Evolutionary conservation across 1,284 basidiomycete genomes (phyloP).

Genomic region (Irpex sp.): DNA sequence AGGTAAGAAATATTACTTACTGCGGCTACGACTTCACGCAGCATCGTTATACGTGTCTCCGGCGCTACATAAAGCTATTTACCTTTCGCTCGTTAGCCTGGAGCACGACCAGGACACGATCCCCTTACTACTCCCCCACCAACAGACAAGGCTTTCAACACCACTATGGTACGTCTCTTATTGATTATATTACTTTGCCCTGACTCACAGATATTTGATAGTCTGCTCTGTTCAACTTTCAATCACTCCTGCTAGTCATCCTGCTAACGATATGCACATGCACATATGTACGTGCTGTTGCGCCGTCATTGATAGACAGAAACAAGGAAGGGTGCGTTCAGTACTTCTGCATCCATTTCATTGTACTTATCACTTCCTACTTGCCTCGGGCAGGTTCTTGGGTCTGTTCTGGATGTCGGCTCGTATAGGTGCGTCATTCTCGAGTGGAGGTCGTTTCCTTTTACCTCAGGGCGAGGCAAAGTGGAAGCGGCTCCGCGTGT

Average conservation of each 20-base stretch:
- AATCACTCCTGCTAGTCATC: conserved; percentile 91
- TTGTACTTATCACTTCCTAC: neutral
- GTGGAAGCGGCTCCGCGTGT: neutral
- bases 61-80: too few species aligned
- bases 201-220: conserved; percentile 28
- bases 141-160: neutral
- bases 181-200: neutral
- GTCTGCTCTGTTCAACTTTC: conserved; percentile 98
- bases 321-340: conserved; percentile 88
- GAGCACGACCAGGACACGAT: too few species aligned
- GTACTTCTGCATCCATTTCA: neutral
- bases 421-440: conserved; percentile 68
- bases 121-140: too few species aligned
- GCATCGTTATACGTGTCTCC: too few species aligned
- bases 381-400: conserved; percentile 57
- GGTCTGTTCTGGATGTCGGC: conserved; percentile 94
- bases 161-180: neutral
- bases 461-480: neutral
- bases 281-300: conserved; percentile 90
- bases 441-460: neutral
- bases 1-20: too few species aligned
- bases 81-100: too few species aligned
- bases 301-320: conserved; percentile 86
- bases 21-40: too few species aligned
- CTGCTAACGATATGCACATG: conserved; percentile 95